Evolutionary conservation across 23 red algal genomes (phyloP), one percentile per base, ranked within the genome.

Genomic region (Gracilaria vermiculophylla): DNA sequence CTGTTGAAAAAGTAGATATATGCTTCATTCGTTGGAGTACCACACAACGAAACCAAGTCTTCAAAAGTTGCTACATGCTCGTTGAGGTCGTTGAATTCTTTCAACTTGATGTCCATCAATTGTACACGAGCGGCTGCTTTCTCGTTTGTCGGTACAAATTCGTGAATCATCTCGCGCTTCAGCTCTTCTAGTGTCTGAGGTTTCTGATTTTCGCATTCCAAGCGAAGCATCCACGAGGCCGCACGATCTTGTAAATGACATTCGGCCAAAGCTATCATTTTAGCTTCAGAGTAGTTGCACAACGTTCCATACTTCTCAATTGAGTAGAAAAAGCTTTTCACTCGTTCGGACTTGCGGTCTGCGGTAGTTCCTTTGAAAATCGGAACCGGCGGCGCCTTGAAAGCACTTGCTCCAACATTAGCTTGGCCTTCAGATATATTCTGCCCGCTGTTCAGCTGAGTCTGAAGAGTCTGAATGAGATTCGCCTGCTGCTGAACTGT

Each of bases 191-290:
- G 40, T 8, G 78, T 83, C 35, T 37, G 19, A 0, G 78, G 54
- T 56, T 65, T 83, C 44, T 83, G 7, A 28, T 67, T 56, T 3
- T 83, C 44, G 5, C 58, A 19, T 44, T 83, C 56, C 6, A 83
- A 21, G 27, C 78, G n/a, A 5, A 56, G 31, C 16, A 83, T 83
- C 78, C 55, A 83, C 13, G 56, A 62, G 35, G 53, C 32, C 21
- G 78, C 78, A 4, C 78, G 55, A 5, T 83, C 78, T 20, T 62
- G 78, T 40, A 83, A 25, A 4, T 83, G 78, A 67, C 56, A 83
- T 39, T 83, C 55, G 7, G 44, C 78, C 58, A 83, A 83, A 19
- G 15, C 35, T 35, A 83, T 13, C 44, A 83, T 64, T 53, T 67
- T 83, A 44, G 32, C 19, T 56, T 83, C 53, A 23, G 36, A 25